A percentile compares a stretch with the other conserved stretches of the same genome.
phyloP scores from a whole-genome alignment of 2,329 filamentous ascomycete species.

The Exophiala oligosperma region DNA sequence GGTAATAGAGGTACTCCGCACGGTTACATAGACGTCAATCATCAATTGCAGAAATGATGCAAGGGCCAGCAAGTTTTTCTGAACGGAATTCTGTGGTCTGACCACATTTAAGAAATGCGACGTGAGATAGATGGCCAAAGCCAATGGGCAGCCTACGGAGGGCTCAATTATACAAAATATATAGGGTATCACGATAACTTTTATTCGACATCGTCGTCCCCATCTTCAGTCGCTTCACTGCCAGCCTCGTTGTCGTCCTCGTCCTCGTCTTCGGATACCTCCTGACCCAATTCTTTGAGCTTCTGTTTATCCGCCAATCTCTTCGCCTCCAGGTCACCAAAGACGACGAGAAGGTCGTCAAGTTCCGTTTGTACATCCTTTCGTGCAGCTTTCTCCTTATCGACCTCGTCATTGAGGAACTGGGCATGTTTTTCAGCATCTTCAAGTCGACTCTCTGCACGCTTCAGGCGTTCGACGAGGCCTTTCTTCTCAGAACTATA shows the following conservation, averaged over 20 bases:
- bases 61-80: no score
- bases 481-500: constrained; percentile 44
- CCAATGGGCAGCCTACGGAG: no score
- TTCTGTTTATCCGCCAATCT: constrained; percentile 68
- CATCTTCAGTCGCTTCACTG: constrained; percentile 38
- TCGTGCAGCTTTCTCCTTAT: constrained; percentile 61
- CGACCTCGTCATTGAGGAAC: constrained; percentile 26
- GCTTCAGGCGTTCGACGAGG: constrained; percentile 54
- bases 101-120: no score
- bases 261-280: constrained; percentile 75
- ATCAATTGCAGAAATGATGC: no score
- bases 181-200: neutral
- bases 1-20: no score
- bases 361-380: constrained; percentile 69
- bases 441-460: constrained; percentile 39
- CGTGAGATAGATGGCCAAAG: no score
- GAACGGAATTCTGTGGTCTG: no score
- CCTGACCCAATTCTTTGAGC: constrained; percentile 65
- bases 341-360: constrained; percentile 79
- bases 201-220: constrained; percentile 27
- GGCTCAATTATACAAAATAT: neutral
- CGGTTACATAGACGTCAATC: no score
- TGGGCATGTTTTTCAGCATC: constrained; percentile 32
- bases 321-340: constrained; percentile 78
- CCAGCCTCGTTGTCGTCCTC: constrained; percentile 60